These are phyloP conservation scores for Hypoxylon sp. DNA, from an alignment of 2,329 filamentous ascomycete genomes.

Conservation along the genomic window DNA sequence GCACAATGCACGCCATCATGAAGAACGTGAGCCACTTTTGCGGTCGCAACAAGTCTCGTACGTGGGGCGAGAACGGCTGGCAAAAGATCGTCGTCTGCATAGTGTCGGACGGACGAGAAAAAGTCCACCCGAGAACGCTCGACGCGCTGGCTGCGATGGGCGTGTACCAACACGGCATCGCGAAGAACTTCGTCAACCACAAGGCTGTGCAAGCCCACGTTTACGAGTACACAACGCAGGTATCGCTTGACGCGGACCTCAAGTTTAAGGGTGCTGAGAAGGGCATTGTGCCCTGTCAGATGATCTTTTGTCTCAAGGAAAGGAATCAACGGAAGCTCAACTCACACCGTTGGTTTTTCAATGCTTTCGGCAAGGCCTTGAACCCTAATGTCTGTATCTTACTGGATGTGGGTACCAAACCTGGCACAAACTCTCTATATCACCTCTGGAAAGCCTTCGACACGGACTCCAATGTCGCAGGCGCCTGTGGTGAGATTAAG, in stretches of 20 bases:
- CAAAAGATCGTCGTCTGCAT: constrained; percentile 99
- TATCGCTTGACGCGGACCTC: constrained; percentile 93
- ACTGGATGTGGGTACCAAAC: constrained; percentile 95
- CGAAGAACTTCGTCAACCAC: constrained; percentile 98
- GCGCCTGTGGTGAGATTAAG: constrained; percentile 98
- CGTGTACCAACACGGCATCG: constrained; percentile 97
- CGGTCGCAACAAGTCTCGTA: constrained; percentile 91
- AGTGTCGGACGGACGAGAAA: constrained; percentile 90
- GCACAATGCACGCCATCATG: constrained; percentile 96
- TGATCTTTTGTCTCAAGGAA: constrained; percentile 98
- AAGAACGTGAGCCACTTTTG: constrained; percentile 99
- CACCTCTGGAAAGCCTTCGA: constrained; percentile 99
- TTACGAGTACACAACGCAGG: constrained; percentile 99
- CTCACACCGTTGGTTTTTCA: constrained; percentile 99
- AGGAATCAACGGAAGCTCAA: constrained; percentile 98
- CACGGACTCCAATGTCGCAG: constrained; percentile 96
- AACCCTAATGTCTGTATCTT: constrained; percentile 98
- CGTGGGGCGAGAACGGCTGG: constrained; percentile 98
- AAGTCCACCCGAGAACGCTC: constrained; percentile 92
- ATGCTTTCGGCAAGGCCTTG: constrained; percentile 91
- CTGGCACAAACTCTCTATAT: constrained; percentile 91
- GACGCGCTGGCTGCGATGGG: constrained; percentile 97
- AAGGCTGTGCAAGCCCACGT: constrained; percentile 96
- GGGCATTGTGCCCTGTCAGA: constrained; percentile 96
- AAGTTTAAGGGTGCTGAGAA: constrained; percentile 99